Conservation (phyloP, 108 stramenopile species). For the Cylindrotheca closterium region DNA sequence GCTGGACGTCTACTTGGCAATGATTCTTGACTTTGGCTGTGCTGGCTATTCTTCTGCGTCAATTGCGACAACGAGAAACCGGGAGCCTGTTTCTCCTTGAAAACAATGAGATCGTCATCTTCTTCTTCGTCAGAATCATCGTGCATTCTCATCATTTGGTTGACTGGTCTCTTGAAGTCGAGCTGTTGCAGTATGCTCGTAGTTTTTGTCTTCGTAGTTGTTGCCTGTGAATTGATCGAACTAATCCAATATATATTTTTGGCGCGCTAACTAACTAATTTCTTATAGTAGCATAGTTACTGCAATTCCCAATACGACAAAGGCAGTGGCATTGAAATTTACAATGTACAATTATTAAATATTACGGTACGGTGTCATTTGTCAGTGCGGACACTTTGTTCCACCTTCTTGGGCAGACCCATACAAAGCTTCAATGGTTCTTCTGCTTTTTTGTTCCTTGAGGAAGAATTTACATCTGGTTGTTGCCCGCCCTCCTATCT, state of each 20-base stretch:
- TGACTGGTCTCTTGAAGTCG: not conserved
- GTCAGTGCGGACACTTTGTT: too few species aligned
- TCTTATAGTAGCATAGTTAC: not conserved
- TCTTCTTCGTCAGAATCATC: constrained; percentile 11
- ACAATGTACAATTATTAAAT: too few species aligned
- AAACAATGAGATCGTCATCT: constrained; percentile 25
- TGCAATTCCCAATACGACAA: not conserved
- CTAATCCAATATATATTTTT: too few species aligned
- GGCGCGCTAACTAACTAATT: not conserved
- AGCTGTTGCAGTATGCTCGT: not conserved
- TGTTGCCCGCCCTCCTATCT: not conserved
- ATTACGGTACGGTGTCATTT: too few species aligned
- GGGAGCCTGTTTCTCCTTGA: constrained; percentile 5
- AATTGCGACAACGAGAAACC: not conserved
- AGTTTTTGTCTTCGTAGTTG: not conserved
- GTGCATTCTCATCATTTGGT: not conserved
- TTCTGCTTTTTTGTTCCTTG: not conserved
- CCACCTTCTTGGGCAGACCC: too few species aligned
- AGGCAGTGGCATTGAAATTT: not conserved
- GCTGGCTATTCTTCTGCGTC: not conserved
- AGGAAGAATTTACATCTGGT: not conserved
- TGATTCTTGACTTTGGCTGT: not conserved
- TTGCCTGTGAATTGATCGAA: too few species aligned
- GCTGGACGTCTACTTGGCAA: not conserved
- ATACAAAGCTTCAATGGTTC: not conserved